Base-by-base conservation (phyloP, 352 stramenopile species). In the Hyaloperonospora brassicae region DNA sequence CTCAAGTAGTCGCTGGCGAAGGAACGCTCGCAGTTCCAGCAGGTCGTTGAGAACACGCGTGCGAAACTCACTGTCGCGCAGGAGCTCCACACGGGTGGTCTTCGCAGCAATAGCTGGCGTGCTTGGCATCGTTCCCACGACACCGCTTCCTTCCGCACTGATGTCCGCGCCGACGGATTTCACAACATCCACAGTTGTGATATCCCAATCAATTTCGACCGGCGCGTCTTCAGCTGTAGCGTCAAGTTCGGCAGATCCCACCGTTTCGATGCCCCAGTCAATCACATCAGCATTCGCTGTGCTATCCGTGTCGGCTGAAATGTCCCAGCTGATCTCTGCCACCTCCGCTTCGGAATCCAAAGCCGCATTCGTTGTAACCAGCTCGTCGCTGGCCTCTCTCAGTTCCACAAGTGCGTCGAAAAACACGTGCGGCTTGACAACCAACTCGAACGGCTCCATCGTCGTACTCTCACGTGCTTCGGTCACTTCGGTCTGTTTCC, bases 181-280 rank as follows among this genome's bases (percentile, higher is more conserved):
- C 25, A 62, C 58, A 5, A 73, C 57, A 24, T 86, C 67, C 12
- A 63, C 66, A 7, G 56, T 74, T n/a, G 77, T 73, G 39, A 88
- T 87, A 44, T 86, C 76, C 80, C 80, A 90, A 59, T 88, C 76
- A 36, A 90, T 90, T 24, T 85, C 78, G 17, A 78, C 67, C 21
- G 77, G 62, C 1, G 52, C 40, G 35, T 83, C 61, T 9, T 68
- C 25, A 47, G 53, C 52, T 47, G 54, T 24, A 51, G 45, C 57
- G 46, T 36, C 46, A 40, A 57, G 47, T 5, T 68, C 62, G 7
- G 45, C 51, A 1, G 61, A 55, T 8, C 41, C 47, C 8, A 76
- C 58, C 0, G 68, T 75, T 60, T 83, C 73, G 25, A 86, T 88
- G 12, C 72, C 74, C 77, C 77, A 88, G 54, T 88, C 78, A 51